These are phyloP conservation scores for Acacia crassicarpa DNA, from an alignment of 306 rosid genomes.

Conservation along the genomic window DNA sequence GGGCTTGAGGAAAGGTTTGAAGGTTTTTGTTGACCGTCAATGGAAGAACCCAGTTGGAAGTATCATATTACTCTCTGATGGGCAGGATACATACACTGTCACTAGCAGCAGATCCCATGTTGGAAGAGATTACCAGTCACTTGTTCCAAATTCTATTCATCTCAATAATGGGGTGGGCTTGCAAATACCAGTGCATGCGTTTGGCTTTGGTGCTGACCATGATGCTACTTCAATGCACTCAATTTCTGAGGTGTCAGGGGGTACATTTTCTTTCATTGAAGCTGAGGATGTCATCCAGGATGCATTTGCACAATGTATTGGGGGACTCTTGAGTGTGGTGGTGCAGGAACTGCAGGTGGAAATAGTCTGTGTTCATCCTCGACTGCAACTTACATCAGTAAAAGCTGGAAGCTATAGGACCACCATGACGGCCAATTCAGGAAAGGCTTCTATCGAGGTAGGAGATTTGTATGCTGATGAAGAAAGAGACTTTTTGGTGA, in stretches of 20 bases:
- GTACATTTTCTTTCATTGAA: slow-evolving; percentile 95
- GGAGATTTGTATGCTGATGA: slow-evolving; percentile 96
- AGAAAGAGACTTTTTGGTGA: slow-evolving; percentile 81
- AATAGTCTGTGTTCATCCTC: slow-evolving; percentile 59
- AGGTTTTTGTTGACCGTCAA: slow-evolving; percentile 77
- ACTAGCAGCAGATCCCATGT: slow-evolving; percentile 37
- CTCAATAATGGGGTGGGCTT: slow-evolving; percentile 46
- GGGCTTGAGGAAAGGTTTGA: slow-evolving; percentile 79
- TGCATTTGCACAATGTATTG: slow-evolving; percentile 98
- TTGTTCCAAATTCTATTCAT: slow-evolving; percentile 63
- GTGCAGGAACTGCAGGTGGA: slow-evolving; percentile 74
- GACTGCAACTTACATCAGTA: slow-evolving; percentile 57
- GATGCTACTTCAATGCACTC: slow-evolving; percentile 83
- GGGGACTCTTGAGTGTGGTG: slow-evolving; percentile 92
- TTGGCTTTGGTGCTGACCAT: slow-evolving; percentile 43
- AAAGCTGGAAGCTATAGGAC: slow-evolving; percentile 79
- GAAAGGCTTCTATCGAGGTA: slow-evolving; percentile 63
- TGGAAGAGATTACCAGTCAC: slow-evolving; percentile 50
- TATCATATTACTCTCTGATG: slow-evolving; percentile 85
- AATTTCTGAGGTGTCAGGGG: slow-evolving; percentile 83
- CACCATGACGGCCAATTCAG: slow-evolving; percentile 47
- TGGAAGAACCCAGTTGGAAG: slow-evolving; percentile 90
- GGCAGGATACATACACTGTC: slow-evolving; percentile 75
- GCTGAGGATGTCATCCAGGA: slow-evolving; percentile 87
- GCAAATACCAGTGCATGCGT: slow-evolving; percentile 86